Conservation (phyloP, 2,329 filamentous ascomycete genomes). For the Plectosphaerella sp. region DNA sequence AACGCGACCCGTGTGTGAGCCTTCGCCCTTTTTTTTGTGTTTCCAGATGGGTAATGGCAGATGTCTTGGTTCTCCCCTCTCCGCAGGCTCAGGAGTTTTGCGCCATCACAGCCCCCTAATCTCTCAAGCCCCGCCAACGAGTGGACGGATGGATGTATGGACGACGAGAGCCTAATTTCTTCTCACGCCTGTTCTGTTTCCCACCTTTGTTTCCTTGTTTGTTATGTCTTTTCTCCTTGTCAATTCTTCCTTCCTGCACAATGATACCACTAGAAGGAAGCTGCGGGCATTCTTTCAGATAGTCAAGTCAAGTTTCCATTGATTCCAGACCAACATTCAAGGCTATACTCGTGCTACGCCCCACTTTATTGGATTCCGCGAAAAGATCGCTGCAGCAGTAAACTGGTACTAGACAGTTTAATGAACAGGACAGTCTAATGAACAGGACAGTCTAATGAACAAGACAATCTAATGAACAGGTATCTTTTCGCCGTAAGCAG, state of each 20-base stretch:
- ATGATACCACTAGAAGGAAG: slow-evolving; percentile 5
- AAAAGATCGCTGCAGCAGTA: no score
- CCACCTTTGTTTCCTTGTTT: neutral
- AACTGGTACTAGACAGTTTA: no score
- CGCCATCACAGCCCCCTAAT: neutral
- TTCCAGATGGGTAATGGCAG: neutral
- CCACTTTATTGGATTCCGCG: no score
- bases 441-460: no score
- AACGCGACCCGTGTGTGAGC: neutral
- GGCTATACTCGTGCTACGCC: no score
- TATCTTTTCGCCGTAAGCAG: no score
- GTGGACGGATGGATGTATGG: neutral
- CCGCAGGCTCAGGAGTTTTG: slow-evolving; percentile 1
- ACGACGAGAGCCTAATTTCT: neutral
- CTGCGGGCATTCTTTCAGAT: slow-evolving; percentile 1
- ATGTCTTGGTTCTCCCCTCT: neutral
- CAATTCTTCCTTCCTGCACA: neutral
- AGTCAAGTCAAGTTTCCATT: neutral
- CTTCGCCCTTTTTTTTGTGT: neutral
- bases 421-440: no score
- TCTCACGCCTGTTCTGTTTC: neutral
- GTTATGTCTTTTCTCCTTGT: neutral
- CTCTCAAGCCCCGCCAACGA: neutral
- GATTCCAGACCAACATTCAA: no score
- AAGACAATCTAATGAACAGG: no score